These are phyloP conservation scores for Lactarius vividus DNA, from an alignment of 768 basidiomycete species.

Conservation along the genomic window DNA sequence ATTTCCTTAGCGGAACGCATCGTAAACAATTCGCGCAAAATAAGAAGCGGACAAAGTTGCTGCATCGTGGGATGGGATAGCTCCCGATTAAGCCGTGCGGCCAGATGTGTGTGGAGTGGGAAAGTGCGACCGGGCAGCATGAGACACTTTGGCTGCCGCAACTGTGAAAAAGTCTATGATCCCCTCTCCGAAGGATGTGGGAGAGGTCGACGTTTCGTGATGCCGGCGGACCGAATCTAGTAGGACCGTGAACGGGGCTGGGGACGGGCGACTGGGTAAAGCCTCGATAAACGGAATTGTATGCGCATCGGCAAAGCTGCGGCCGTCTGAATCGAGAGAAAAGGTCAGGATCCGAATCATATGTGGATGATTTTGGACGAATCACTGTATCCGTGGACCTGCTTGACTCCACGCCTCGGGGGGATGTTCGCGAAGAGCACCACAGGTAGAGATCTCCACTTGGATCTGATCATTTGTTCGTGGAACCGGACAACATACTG, in stretches of 20 bases:
- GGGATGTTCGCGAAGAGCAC: conserved; percentile 18
- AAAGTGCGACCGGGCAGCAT: background rate
- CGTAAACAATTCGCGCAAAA: background rate
- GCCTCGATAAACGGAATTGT: conserved; percentile 15
- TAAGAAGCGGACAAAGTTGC: background rate
- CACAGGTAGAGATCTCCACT: conserved; percentile 18
- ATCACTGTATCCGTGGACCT: background rate
- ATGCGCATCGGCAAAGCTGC: conserved; percentile 7
- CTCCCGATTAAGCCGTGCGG: background rate
- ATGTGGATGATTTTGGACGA: background rate
- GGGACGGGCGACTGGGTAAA: background rate
- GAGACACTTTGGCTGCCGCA: conserved; percentile 17
- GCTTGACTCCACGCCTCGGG: background rate
- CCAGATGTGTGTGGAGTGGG: conserved; percentile 1
- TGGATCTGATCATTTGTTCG: conserved; percentile 17
- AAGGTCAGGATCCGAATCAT: background rate
- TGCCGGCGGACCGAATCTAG: conserved; percentile 10
- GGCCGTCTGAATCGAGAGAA: background rate
- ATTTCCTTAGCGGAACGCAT: conserved; percentile 3
- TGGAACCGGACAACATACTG: conserved; percentile 11
- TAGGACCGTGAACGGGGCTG: conserved; percentile 10
- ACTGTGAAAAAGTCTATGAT: conserved; percentile 20
- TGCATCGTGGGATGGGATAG: conserved; percentile 1
- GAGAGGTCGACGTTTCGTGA: conserved; percentile 1
- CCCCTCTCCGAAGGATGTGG: conserved; percentile 8